These are phyloP conservation scores for Diversispora epigaea DNA, from an alignment of 192 early-diverging fungal genomes.

Conservation along the genomic window DNA sequence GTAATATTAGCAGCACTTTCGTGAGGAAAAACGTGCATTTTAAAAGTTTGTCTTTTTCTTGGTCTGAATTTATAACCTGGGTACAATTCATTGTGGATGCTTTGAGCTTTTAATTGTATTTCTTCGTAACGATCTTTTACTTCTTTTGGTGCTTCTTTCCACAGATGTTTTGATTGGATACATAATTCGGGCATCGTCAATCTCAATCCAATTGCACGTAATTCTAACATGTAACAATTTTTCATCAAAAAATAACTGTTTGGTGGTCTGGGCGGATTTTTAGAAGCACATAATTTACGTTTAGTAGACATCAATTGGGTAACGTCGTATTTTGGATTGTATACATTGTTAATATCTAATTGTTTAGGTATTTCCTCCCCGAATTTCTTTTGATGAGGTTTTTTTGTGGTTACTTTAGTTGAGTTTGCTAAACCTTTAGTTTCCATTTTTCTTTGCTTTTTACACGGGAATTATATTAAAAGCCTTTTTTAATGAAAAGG, in stretches of 20 bases:
- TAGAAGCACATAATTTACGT: too few species aligned
- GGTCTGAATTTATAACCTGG: too few species aligned
- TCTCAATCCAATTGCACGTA: not conserved
- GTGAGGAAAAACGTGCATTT: too few species aligned
- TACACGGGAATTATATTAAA: too few species aligned
- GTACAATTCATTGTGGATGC: too few species aligned
- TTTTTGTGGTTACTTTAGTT: too few species aligned
- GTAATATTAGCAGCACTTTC: too few species aligned
- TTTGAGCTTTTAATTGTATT: not conserved
- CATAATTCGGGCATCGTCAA: not conserved
- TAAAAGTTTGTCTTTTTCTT: too few species aligned
- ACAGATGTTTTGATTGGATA: not conserved
- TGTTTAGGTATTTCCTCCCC: not conserved
- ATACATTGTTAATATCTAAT: not conserved
- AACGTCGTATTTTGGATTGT: not conserved
- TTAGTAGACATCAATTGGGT: not conserved
- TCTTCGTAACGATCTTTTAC: not conserved
- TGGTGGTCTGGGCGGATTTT: not conserved
- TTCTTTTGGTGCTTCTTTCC: not conserved
- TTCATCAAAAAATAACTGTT: not conserved
- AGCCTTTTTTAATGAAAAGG: too few species aligned
- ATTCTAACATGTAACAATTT: conserved; percentile 14
- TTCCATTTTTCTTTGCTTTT: too few species aligned
- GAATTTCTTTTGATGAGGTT: too few species aligned
- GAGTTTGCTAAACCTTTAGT: too few species aligned